Evolutionary conservation across 306 rosid genomes (phyloP), one percentile per base, ranked within the genome.

Genomic region (Begonia peltatifolia): DNA sequence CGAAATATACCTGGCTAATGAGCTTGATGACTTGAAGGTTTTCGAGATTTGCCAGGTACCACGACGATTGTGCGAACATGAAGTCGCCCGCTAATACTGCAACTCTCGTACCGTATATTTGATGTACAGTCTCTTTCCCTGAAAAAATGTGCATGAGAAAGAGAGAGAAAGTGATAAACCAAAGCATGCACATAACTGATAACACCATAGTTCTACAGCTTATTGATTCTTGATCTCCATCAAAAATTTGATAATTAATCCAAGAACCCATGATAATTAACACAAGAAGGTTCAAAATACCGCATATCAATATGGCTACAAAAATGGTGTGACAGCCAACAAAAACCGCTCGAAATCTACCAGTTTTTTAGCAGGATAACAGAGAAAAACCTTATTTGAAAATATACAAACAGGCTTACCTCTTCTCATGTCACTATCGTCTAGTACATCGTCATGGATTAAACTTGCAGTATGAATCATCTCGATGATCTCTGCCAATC

Each of bases 401-500:
- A 30, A 30, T 7, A 5, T 12, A 7, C 14, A 18, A 12, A 44
- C 14, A 14, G 53, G 25, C 42, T 54, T 70, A 92, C 99, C 99
- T 83, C 99, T 64, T 18, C 96, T 79, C 62, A 92, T 66, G 58
- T 83, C 79, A 58, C 94, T 92, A 60, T 92, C 94, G 44, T 92
- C 99, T 61, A 92, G 66, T 38, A 92, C 93, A 68, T 92, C 99
- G 69, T 92, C 94, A 11, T 92, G 99, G 55, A 92, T 83, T 71
- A 92, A 76, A 74, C 99, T 92, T 57, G 99, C 99, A 53, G 99
- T 92, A 61, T 92, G 96, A 70, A 92, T 92, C 96, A 92, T 92
- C 65, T 92, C 99, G 64, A 92, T 84, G 60, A 83, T 92, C 84
- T 92, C 99, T 12, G 99, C 94, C 69, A 92, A 70, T 41, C 94